Percentiles rank a stretch among this genome's conserved stretches.
Conservation (phyloP, 306 rosid species). For the Quercus glauca region DNA sequence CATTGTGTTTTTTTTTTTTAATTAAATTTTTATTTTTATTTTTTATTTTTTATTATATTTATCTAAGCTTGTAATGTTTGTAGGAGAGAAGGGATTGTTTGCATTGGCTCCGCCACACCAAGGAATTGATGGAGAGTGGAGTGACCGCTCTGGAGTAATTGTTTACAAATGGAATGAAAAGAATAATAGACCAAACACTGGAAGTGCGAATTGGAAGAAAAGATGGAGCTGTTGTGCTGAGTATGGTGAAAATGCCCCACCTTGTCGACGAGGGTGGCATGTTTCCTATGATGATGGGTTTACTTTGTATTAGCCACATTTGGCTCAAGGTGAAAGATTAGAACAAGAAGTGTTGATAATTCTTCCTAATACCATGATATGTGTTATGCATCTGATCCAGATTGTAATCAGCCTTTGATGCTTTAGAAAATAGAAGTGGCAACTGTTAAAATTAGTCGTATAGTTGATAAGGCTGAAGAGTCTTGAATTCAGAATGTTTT, state of each 20-base stretch:
- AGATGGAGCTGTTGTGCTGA: slow-evolving; percentile 85
- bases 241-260: slow-evolving; percentile 56
- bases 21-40: background rate
- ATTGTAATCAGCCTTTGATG: background rate
- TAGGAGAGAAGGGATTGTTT: slow-evolving; percentile 69
- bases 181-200: slow-evolving; percentile 63
- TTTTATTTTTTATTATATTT: background rate
- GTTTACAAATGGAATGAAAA: slow-evolving; percentile 78
- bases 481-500: background rate
- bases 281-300: slow-evolving; percentile 80
- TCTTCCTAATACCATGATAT: background rate
- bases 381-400: background rate
- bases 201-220: slow-evolving; percentile 62
- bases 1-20: background rate
- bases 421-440: background rate
- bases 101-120: slow-evolving; percentile 76
- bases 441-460: background rate
- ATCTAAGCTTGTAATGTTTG: background rate
- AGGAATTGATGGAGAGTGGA: slow-evolving; percentile 90
- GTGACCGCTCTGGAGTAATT: slow-evolving; percentile 66
- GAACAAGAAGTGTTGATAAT: background rate
- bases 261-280: slow-evolving; percentile 62
- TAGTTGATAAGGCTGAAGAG: background rate
- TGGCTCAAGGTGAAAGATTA: background rate
- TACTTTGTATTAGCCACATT: slow-evolving; percentile 41